Percentiles rank a stretch among this genome's conserved stretches.
Conservation (phyloP, 495 filamentous ascomycete species). For the Annulohypoxylon maeteangense region DNA sequence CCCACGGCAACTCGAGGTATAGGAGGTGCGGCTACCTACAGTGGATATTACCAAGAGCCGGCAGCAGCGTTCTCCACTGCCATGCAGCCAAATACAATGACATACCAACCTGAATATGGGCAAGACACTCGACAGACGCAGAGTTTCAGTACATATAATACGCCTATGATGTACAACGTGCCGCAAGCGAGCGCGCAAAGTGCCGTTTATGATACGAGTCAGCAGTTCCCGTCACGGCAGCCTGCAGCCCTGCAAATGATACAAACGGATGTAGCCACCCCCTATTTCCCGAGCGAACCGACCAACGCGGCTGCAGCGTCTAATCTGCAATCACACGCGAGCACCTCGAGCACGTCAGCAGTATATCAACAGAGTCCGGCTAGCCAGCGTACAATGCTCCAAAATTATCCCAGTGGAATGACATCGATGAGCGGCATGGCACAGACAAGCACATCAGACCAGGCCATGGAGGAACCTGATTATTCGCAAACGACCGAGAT, state of each 20-base stretch:
- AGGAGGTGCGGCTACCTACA: constrained; percentile 62
- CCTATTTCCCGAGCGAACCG: constrained; percentile 82
- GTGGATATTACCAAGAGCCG: constrained; percentile 66
- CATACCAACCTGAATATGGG: constrained; percentile 66
- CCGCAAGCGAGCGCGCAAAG: constrained; percentile 72
- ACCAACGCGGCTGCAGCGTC: constrained; percentile 69
- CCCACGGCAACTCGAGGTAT: constrained; percentile 54
- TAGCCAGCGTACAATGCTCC: constrained; percentile 53
- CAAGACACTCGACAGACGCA: constrained; percentile 63
- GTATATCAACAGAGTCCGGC: constrained; percentile 62
- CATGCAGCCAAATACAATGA: constrained; percentile 60
- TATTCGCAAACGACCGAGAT: constrained; percentile 48
- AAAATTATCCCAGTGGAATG: constrained; percentile 58
- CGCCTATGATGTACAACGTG: constrained; percentile 82
- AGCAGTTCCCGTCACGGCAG: constrained; percentile 82
- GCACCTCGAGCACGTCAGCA: constrained; percentile 51
- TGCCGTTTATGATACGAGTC: constrained; percentile 78
- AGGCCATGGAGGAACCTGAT: constrained; percentile 44
- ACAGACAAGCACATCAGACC: constrained; percentile 50
- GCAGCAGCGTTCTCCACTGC: constrained; percentile 59
- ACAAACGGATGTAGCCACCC: constrained; percentile 70
- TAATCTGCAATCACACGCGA: constrained; percentile 52
- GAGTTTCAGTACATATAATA: constrained; percentile 60
- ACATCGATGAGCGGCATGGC: constrained; percentile 55
- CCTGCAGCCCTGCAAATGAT: constrained; percentile 84